Conservation (phyloP, 192 early-diverging fungal species). For the Geosiphon pyriformis region DNA sequence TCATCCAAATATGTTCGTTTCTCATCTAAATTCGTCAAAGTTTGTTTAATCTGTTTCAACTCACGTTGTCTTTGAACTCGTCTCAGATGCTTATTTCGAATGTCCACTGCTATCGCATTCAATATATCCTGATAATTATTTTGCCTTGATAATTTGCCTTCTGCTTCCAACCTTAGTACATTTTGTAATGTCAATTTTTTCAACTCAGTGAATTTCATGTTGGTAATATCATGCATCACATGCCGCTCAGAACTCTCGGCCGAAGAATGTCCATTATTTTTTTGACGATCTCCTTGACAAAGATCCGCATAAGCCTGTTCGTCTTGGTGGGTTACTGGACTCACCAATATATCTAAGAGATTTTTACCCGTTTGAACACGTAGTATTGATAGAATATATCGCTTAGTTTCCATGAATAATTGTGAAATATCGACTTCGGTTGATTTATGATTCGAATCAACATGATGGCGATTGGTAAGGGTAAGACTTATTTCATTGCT, state of each 20-base stretch:
- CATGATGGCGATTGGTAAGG: constrained; percentile 69
- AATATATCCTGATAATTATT: constrained; percentile 93
- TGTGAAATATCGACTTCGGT: constrained; percentile 54
- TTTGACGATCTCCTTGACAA: constrained; percentile 33
- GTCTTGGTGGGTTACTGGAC: constrained; percentile 65
- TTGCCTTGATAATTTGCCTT: constrained; percentile 57
- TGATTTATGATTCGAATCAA: constrained; percentile 36
- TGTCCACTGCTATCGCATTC: constrained; percentile 87
- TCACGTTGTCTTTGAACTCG: constrained; percentile 72
- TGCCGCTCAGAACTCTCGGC: neutral
- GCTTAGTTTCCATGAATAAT: constrained; percentile 85
- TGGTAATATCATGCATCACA: constrained; percentile 46
- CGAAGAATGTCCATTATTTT: neutral
- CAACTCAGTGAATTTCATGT: constrained; percentile 66
- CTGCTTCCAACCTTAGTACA: constrained; percentile 76
- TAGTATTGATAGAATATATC: constrained; percentile 77
- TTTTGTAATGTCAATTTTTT: constrained; percentile 79
- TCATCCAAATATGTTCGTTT: constrained; percentile 79
- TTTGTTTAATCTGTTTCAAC: constrained; percentile 67
- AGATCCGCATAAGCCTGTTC: constrained; percentile 58
- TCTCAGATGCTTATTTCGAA: constrained; percentile 85
- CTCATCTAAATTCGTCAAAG: constrained; percentile 77
- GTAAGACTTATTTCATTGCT: constrained; percentile 57
- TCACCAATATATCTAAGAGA: constrained; percentile 80
- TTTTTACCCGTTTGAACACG: constrained; percentile 79